Evolutionary conservation across 2,329 filamentous ascomycete genomes (phyloP).

Genomic region (Xylaria sp.): DNA sequence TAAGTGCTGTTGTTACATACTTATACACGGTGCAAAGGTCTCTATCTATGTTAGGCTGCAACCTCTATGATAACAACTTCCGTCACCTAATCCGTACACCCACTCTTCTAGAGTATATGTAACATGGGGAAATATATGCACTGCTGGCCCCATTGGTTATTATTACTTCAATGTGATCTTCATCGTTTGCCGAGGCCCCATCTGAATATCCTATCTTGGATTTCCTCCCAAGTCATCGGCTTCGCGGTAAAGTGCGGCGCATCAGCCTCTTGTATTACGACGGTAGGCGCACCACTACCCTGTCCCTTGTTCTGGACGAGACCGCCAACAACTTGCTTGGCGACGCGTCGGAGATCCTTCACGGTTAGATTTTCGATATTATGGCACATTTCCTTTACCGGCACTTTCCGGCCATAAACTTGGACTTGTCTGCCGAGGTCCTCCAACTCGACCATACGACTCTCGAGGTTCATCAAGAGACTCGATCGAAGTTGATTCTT

Average conservation of each 20-base stretch:
- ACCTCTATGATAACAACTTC: slow-evolving; percentile 10
- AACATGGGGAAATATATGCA: slow-evolving; percentile 6
- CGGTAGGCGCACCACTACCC: slow-evolving; percentile 89
- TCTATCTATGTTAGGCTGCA: slow-evolving; percentile 8
- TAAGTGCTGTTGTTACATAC: slow-evolving; percentile 37
- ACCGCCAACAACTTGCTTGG: slow-evolving; percentile 80
- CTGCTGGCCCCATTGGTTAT: slow-evolving; percentile 12
- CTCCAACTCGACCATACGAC: slow-evolving; percentile 96
- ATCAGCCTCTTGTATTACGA: slow-evolving; percentile 92
- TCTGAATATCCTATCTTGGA: slow-evolving; percentile 84
- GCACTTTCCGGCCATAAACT: slow-evolving; percentile 92
- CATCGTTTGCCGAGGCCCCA: slow-evolving; percentile 80
- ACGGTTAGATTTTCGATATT: slow-evolving; percentile 87
- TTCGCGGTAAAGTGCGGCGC: slow-evolving; percentile 75
- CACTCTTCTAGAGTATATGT: slow-evolving; percentile 21
- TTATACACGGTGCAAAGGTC: slow-evolving; percentile 30
- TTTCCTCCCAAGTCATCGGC: slow-evolving; percentile 84
- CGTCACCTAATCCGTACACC: slow-evolving; percentile 23
- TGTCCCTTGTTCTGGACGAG: slow-evolving; percentile 77
- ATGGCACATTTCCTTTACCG: slow-evolving; percentile 91
- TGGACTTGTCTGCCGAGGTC: slow-evolving; percentile 95
- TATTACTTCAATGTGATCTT: slow-evolving; percentile 20
- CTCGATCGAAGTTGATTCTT: slow-evolving; percentile 96
- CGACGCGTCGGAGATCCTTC: slow-evolving; percentile 83
- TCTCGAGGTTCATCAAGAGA: slow-evolving; percentile 97